Conservation (phyloP, 106 monocot species). For the Posidonia australis region DNA sequence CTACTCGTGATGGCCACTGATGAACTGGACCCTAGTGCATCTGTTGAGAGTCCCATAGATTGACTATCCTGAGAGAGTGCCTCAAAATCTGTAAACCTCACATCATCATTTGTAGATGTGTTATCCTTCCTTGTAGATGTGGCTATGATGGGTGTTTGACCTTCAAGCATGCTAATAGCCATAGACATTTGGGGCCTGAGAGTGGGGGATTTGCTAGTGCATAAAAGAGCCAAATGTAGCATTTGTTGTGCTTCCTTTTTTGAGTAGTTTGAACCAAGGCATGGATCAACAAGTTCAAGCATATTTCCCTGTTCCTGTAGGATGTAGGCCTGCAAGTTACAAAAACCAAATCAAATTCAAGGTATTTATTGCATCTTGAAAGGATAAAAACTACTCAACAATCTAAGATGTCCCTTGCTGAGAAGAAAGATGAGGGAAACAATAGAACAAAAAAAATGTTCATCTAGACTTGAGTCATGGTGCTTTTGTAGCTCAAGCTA, state of each 20-base stretch:
- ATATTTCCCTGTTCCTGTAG: slow-evolving; percentile 8
- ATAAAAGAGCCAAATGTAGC: slow-evolving; percentile 15
- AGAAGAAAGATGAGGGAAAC: too few relatives aligned
- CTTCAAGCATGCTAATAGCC: slow-evolving; percentile 14
- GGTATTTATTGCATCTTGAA: not conserved
- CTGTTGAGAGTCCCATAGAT: not conserved
- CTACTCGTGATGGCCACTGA: not conserved
- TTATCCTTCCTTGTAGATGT: not conserved
- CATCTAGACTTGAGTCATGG: too few relatives aligned
- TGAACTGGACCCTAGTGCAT: not conserved
- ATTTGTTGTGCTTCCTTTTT: slow-evolving; percentile 13
- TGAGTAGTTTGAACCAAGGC: slow-evolving; percentile 4
- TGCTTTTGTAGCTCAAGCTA: too few relatives aligned
- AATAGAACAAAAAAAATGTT: too few relatives aligned
- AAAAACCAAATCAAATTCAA: not conserved
- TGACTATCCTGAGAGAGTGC: slow-evolving; percentile 4
- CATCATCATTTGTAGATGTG: not conserved
- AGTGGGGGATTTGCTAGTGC: slow-evolving; percentile 11
- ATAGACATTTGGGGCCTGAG: slow-evolving; percentile 17
- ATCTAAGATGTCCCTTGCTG: too few relatives aligned
- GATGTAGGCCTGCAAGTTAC: slow-evolving; percentile 5
- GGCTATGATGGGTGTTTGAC: not conserved
- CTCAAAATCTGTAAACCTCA: slow-evolving; percentile 10
- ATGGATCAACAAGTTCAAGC: slow-evolving; percentile 17
- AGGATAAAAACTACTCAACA: not conserved